Evolutionary conservation across 2,329 filamentous ascomycete genomes (phyloP).

Genomic region (Sphaerostilbella broomeana): DNA sequence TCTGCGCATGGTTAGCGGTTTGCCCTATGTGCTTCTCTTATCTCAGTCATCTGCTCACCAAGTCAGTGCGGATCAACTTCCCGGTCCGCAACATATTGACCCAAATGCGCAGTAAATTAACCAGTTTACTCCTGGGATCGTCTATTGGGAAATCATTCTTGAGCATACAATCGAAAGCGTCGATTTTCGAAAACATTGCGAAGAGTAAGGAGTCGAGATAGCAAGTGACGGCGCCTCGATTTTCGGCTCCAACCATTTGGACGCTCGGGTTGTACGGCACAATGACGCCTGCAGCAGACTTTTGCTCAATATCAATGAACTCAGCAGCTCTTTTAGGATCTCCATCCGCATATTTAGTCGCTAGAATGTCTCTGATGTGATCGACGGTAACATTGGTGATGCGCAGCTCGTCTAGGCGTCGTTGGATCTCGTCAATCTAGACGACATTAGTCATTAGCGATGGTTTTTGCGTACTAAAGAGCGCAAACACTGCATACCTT

Average conservation of each 20-base stretch:
- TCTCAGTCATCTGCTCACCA: constrained; percentile 48
- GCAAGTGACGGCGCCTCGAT: constrained; percentile 82
- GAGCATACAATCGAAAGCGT: constrained; percentile 88
- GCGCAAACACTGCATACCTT: constrained; percentile 22
- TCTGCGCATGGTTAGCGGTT: constrained; percentile 43
- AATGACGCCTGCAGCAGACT: constrained; percentile 74
- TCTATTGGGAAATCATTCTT: constrained; percentile 67
- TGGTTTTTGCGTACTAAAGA: too few species aligned
- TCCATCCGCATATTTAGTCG: constrained; percentile 57
- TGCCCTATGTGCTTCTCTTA: background rate
- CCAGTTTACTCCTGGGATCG: constrained; percentile 63
- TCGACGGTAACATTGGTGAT: constrained; percentile 50
- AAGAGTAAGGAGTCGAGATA: constrained; percentile 89
- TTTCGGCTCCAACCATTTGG: constrained; percentile 76
- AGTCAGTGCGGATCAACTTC: constrained; percentile 74
- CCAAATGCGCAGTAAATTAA: constrained; percentile 77
- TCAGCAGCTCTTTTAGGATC: constrained; percentile 70
- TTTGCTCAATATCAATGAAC: constrained; percentile 69
- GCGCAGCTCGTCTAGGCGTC: constrained; percentile 36
- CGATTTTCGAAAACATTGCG: constrained; percentile 87
- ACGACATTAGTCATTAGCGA: too few species aligned
- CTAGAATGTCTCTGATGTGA: constrained; percentile 48
- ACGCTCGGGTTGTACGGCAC: constrained; percentile 65
- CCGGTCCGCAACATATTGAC: constrained; percentile 86
- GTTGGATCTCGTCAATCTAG: constrained; percentile 38